Evolutionary conservation across 164 flowering plant species (phyloP), one percentile per base, ranked within the genome.

Genomic region (Hamamelis virginiana): DNA sequence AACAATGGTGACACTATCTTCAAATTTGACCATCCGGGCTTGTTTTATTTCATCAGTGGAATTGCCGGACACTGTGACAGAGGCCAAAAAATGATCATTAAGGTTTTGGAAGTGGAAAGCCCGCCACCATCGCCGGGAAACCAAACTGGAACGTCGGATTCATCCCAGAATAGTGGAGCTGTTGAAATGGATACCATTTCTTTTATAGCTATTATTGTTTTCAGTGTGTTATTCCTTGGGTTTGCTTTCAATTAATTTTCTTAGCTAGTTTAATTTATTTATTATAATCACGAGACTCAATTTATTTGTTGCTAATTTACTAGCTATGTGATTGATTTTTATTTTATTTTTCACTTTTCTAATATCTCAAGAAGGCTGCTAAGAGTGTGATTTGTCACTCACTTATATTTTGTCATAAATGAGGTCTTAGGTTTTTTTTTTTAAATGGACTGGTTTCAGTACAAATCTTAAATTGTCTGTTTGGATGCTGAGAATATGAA

Each of bases 31-130:
- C 67, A 81, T 0, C 67, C 85, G 0, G 92, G 90, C 0, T 12
- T 78, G 64, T 88, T 82, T 76, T 86, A 79, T 52, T 88, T 88
- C 82, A 86, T 88, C 59, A 85, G 90, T 26, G 90, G 92, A 13
- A 78, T 82, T 10, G 0, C 83, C 0, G 89, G 85, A 0, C 92
- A 88, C 75, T 88, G 92, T 59, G 68, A 78, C 71, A 70, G 78
- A 64, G 90, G 92, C 1, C 81, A 76, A 73, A 83, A 80, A 78
- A 85, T 88, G 87, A 80, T 85, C 70, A 68, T 86, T 64, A 83
- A 85, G 64, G 90, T 86, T 5, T 28, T 88, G 78, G 86, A 79
- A 47, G 60, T 59, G 0, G 70, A 38, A 47, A 48, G 3, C 22
- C 65, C 81, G 1, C 70, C 77, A 11, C 4, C 65, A 12, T 77